Conservation (phyloP, 306 rosid genomes). For the Sophora flavescens region DNA sequence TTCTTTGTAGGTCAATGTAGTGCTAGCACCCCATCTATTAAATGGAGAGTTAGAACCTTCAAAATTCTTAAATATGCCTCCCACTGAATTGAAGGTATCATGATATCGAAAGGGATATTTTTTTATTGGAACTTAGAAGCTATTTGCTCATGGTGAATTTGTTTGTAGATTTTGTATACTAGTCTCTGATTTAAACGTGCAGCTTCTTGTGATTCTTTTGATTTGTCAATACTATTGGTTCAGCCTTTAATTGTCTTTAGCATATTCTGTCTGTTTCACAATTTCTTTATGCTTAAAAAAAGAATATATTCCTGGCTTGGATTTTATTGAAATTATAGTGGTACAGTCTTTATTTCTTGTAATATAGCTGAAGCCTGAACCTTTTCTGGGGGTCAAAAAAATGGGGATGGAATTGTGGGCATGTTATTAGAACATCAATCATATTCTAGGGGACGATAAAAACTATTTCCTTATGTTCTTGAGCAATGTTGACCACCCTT, state of each 20-base stretch:
- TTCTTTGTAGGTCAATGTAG: constrained; percentile 60
- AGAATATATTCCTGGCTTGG: constrained; percentile 22
- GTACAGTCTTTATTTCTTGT: not conserved
- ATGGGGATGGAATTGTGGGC: not conserved
- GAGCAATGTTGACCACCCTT: constrained; percentile 18
- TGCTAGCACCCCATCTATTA: constrained; percentile 73
- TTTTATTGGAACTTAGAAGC: constrained; percentile 15
- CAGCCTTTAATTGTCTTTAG: constrained; percentile 9
- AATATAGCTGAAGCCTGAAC: not conserved
- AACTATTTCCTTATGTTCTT: constrained; percentile 4
- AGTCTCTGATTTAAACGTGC: constrained; percentile 33
- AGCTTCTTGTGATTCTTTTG: constrained; percentile 34
- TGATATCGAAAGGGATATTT: constrained; percentile 7
- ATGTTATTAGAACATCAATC: constrained; percentile 2
- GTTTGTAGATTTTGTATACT: constrained; percentile 5
- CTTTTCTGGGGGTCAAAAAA: not conserved
- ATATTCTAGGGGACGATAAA: constrained; percentile 30
- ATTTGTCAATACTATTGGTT: constrained; percentile 31
- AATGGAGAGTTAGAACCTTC: constrained; percentile 86
- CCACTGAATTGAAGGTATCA: constrained; percentile 83
- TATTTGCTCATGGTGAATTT: constrained; percentile 5
- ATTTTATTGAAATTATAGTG: constrained; percentile 1
- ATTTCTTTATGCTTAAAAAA: constrained; percentile 15
- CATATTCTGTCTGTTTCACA: constrained; percentile 8
- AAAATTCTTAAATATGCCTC: constrained; percentile 80